Base-by-base conservation (phyloP, 768 basidiomycete genomes). In the Phaffia tasmanica region DNA sequence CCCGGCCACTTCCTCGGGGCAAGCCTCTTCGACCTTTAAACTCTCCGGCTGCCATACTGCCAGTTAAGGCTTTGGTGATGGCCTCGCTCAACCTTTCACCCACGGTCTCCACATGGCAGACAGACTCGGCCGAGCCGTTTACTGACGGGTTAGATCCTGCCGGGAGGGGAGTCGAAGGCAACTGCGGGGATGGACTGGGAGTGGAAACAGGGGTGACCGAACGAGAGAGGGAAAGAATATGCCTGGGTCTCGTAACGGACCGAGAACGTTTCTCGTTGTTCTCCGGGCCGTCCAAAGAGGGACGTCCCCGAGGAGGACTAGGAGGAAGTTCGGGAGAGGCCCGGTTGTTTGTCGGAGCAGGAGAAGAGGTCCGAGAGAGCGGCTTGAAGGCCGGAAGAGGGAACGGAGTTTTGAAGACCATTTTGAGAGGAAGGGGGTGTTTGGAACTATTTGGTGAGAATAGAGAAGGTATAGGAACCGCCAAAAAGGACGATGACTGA, bases 311-410 rank as follows among this genome's bases (percentile, higher is more conserved):
- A 30, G 27, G 35, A 18, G 42, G 53, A 35, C 32, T 19, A 11
- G 23, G 63, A 48, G 63, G 46, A 15, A 67, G 60, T n/a, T 65
- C 64, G 27, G 55, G 14, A 11, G 54, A 57, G 64, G 35, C 18
- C 6, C 47, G 15, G 54, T 56, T 19, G 47, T 46, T 29, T 48
- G 49, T 32, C 57, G 64, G 61, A 14, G 66, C 67, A 14, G 67
- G 67, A 2, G 67, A 69, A 27, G 62, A 48, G 21, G 67, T 57
- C 3, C 67, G 62, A 3, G 67, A 69, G 57, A 69, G 67, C 6
- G 67, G 67, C 47, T 69, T 69, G 63, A 69, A 69, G 48, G 67
- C 60, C 4, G 67, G 67, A 25, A 69, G 67, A 16, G 67, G 51
- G 29, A 69, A 69, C 15, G 67, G 62, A 21, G 67, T 42, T 32